These are phyloP conservation scores for Suillus paluster DNA, from an alignment of 768 basidiomycete species.

Conservation along the genomic window DNA sequence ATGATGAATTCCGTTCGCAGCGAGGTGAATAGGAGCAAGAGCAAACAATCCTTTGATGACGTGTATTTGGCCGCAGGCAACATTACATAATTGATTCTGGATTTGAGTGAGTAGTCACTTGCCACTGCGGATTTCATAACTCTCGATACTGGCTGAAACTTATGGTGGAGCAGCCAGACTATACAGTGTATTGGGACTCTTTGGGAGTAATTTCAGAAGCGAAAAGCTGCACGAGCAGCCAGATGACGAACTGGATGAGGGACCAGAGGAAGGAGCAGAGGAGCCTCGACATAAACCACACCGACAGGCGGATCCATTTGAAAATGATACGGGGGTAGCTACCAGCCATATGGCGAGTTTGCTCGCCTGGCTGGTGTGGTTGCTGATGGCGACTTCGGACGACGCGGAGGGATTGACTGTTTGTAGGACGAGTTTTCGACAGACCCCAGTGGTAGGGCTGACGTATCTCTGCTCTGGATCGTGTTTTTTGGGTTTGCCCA, in stretches of 20 bases:
- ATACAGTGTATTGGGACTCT: no score
- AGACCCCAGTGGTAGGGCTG: slow-evolving; percentile 20
- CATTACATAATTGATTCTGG: no score
- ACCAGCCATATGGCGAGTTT: slow-evolving; percentile 22
- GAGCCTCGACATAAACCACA: slow-evolving; percentile 13
- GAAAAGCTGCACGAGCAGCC: neutral
- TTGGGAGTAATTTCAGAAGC: no score
- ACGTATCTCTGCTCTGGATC: slow-evolving; percentile 20
- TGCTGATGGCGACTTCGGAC: slow-evolving; percentile 10
- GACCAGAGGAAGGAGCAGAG: no score
- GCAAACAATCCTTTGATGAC: no score
- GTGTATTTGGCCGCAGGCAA: no score
- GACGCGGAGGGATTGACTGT: slow-evolving; percentile 8
- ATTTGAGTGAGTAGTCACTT: no score
- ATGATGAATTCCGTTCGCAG: no score
- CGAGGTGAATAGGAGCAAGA: no score
- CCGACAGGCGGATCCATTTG: slow-evolving; percentile 14
- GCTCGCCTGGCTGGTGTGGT: slow-evolving; percentile 2
- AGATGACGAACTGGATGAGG: slow-evolving; percentile 14
- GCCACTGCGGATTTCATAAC: no score
- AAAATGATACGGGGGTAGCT: slow-evolving; percentile 8
- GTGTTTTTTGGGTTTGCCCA: slow-evolving; percentile 8
- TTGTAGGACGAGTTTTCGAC: slow-evolving; percentile 19
- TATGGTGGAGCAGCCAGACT: no score
- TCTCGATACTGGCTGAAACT: no score